Evolutionary conservation across 495 filamentous ascomycete genomes (phyloP).

Genomic region (Lophiotrema nucula): DNA sequence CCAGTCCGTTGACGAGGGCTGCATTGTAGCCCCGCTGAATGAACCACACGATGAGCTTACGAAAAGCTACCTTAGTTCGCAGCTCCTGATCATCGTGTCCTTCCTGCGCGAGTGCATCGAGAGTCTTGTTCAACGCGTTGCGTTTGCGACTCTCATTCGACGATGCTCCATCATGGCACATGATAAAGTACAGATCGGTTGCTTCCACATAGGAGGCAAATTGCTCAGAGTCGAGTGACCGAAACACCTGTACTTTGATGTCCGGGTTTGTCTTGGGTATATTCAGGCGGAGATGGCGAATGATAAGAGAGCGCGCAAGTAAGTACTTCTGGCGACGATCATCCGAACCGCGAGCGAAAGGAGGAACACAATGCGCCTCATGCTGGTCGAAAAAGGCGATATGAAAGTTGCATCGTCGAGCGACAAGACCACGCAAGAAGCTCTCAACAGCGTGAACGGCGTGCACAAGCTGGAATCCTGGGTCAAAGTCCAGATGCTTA

Average conservation of each 20-base stretch:
- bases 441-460: conserved; percentile 65
- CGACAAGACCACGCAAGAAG: conserved; percentile 57
- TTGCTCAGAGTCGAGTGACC: conserved; percentile 42
- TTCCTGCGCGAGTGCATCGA: conserved; percentile 8
- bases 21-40: conserved; percentile 53
- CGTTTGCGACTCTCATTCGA: background rate
- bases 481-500: conserved; percentile 58
- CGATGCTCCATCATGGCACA: conserved; percentile 62
- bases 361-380: conserved; percentile 48
- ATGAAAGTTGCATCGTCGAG: conserved; percentile 66
- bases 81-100: conserved; percentile 11
- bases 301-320: conserved; percentile 59
- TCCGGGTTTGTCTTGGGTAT: conserved; percentile 34
- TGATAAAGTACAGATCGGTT: conserved; percentile 61
- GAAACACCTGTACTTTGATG: conserved; percentile 50
- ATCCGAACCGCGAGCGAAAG: background rate
- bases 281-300: conserved; percentile 57
- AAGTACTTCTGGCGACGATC: conserved; percentile 50
- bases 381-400: conserved; percentile 65
- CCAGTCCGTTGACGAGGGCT: conserved; percentile 58
- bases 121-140: conserved; percentile 2
- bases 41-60: conserved; percentile 52
- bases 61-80: conserved; percentile 39
- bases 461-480: conserved; percentile 73
- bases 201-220: conserved; percentile 56